Evolutionary conservation across 2,329 filamentous ascomycete species (phyloP).

Genomic region (Emmonsiellopsis sp.): DNA sequence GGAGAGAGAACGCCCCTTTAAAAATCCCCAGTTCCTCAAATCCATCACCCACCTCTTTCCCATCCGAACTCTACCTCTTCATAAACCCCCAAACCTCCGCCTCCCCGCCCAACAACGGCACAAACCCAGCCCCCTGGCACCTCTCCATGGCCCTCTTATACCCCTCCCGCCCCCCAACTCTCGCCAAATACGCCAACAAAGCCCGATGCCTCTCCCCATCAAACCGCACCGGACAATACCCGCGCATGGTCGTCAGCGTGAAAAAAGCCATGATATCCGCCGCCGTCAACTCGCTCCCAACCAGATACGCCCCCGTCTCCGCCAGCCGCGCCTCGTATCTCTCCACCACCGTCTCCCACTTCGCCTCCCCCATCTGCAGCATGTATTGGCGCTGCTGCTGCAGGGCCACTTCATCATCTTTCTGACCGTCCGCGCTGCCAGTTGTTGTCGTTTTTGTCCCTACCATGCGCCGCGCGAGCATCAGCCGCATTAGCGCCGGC

Average conservation of each 20-base stretch:
- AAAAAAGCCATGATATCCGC: slow-evolving; percentile 59
- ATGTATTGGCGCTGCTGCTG: not conserved
- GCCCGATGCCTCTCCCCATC: slow-evolving; percentile 33
- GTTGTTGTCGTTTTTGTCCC: not conserved
- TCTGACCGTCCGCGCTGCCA: too few relatives aligned
- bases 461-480: slow-evolving; percentile 1
- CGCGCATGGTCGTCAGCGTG: slow-evolving; percentile 51
- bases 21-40: too few relatives aligned
- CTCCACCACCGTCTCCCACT: slow-evolving; percentile 22
- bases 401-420: too few relatives aligned
- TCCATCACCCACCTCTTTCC: too few relatives aligned
- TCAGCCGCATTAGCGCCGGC: slow-evolving; percentile 28
- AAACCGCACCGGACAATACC: slow-evolving; percentile 34
- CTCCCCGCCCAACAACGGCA: too few relatives aligned
- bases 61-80: too few relatives aligned
- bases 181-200: slow-evolving; percentile 39
- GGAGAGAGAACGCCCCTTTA: too few relatives aligned
- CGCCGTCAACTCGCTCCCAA: slow-evolving; percentile 52
- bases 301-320: slow-evolving; percentile 46
- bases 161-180: slow-evolving; percentile 35
- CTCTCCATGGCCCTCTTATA: slow-evolving; percentile 42
- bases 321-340: slow-evolving; percentile 37
- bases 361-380: too few relatives aligned
- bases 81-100: too few relatives aligned
- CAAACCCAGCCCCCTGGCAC: not conserved